These are phyloP conservation scores for Pseudocercospora cruenta DNA, from an alignment of 2,329 filamentous ascomycete species.

Conservation along the genomic window DNA sequence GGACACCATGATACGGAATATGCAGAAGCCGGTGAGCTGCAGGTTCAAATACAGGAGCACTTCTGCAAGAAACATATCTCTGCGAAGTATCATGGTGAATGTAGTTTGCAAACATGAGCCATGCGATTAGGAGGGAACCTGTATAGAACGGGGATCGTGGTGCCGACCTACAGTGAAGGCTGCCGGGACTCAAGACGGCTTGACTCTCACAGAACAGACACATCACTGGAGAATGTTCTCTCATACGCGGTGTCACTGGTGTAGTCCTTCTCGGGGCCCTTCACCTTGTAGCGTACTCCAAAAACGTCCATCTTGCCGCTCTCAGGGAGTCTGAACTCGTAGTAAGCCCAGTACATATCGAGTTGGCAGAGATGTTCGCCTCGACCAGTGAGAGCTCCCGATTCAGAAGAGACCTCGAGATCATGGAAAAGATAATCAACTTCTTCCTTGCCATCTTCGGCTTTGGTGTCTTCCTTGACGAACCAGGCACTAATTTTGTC, in stretches of 20 bases:
- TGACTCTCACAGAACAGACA: constrained; percentile 17
- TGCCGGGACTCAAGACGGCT: not conserved
- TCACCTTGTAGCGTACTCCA: constrained; percentile 42
- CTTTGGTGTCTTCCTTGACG: constrained; percentile 65
- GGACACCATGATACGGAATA: constrained; percentile 20
- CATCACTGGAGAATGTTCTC: constrained; percentile 25
- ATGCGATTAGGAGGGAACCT: not conserved
- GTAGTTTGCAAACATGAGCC: not conserved
- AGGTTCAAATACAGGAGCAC: not conserved
- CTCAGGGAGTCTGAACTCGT: constrained; percentile 60
- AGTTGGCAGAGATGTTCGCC: constrained; percentile 71
- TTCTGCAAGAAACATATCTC: not conserved
- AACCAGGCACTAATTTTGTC: constrained; percentile 77
- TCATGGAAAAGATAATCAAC: constrained; percentile 78
- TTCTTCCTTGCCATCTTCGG: constrained; percentile 41
- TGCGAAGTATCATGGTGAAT: not conserved
- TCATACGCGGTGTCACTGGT: constrained; percentile 43
- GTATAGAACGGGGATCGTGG: not conserved
- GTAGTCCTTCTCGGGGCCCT: constrained; percentile 44
- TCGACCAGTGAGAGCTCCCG: constrained; percentile 61
- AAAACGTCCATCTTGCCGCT: constrained; percentile 39
- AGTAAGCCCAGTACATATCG: constrained; percentile 72
- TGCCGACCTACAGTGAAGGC: constrained; percentile 5
- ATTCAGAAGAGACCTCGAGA: constrained; percentile 60
- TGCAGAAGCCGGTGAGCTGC: not conserved